Conservation (phyloP, 1,284 basidiomycete species). For the Sporisorium scitamineum region DNA sequence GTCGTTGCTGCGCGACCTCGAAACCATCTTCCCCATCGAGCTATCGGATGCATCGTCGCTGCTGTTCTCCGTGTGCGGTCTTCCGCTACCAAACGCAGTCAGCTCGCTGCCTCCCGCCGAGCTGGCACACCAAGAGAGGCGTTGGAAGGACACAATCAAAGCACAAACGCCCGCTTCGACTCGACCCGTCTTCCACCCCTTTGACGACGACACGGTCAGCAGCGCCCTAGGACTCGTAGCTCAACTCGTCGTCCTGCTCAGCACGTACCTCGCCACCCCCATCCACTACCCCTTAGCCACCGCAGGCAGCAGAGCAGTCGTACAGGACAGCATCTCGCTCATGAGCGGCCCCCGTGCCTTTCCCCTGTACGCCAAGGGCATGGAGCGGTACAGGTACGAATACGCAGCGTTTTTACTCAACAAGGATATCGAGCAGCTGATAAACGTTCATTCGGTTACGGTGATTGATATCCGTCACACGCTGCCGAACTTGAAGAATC, state of each 20-base stretch:
- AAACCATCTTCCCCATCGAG: conserved; percentile 66
- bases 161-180: conserved; percentile 5
- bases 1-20: conserved; percentile 56
- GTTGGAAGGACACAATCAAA: conserved; percentile 33
- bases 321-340: conserved; percentile 64
- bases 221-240: conserved; percentile 62
- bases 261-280: conserved; percentile 56
- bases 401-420: conserved; percentile 97
- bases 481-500: conserved; percentile 93
- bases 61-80: conserved; percentile 62
- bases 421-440: conserved; percentile 85
- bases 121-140: conserved; percentile 37
- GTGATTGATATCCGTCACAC: conserved; percentile 95
- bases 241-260: conserved; percentile 62
- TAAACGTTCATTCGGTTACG: conserved; percentile 68
- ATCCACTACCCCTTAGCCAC: conserved; percentile 64
- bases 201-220: conserved; percentile 56
- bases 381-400: conserved; percentile 95
- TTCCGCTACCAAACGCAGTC: conserved; percentile 62
- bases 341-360: conserved; percentile 66
- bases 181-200: conserved; percentile 34
- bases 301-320: conserved; percentile 60
- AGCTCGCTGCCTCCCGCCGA: conserved; percentile 25
- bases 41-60: conserved; percentile 59
- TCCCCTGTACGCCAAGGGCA: conserved; percentile 90